These are phyloP conservation scores for Leccinum uliginosum DNA, from an alignment of 768 basidiomycete genomes.

Conservation along the genomic window DNA sequence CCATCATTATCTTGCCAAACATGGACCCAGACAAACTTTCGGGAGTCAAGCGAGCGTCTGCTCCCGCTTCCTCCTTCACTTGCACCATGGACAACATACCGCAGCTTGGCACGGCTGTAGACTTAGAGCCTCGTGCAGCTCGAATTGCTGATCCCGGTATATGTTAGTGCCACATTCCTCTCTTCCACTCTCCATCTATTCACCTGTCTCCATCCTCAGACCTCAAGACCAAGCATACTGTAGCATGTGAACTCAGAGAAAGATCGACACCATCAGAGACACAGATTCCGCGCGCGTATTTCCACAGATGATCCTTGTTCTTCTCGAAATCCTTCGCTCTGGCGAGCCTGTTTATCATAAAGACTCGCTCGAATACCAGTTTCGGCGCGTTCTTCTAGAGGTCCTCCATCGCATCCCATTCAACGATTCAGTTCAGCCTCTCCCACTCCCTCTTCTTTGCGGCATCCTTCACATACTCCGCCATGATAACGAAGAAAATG, in stretches of 20 bases:
- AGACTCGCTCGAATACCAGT: slow-evolving; percentile 69
- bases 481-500: slow-evolving; percentile 95
- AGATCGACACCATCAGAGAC: slow-evolving; percentile 75
- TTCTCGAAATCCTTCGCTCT: slow-evolving; percentile 67
- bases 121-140: slow-evolving; percentile 68
- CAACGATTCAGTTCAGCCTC: slow-evolving; percentile 70
- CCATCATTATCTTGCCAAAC: too few relatives aligned
- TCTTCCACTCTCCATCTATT: not conserved
- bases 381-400: slow-evolving; percentile 83
- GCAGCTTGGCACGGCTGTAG: slow-evolving; percentile 43
- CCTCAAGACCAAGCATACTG: slow-evolving; percentile 61
- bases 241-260: slow-evolving; percentile 78
- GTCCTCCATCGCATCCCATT: slow-evolving; percentile 85
- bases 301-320: slow-evolving; percentile 66
- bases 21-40: too few relatives aligned
- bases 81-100: slow-evolving; percentile 42
- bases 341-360: slow-evolving; percentile 65
- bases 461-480: slow-evolving; percentile 83
- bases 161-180: slow-evolving; percentile 38
- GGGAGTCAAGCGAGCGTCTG: too few relatives aligned
- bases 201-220: slow-evolving; percentile 38
- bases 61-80: not conserved
- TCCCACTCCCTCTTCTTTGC: slow-evolving; percentile 61
- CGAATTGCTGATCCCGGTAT: slow-evolving; percentile 72
- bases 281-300: slow-evolving; percentile 66